Evolutionary conservation across 2,329 filamentous ascomycete genomes (phyloP).

Genomic region (Pseudogymnoascus sp.): DNA sequence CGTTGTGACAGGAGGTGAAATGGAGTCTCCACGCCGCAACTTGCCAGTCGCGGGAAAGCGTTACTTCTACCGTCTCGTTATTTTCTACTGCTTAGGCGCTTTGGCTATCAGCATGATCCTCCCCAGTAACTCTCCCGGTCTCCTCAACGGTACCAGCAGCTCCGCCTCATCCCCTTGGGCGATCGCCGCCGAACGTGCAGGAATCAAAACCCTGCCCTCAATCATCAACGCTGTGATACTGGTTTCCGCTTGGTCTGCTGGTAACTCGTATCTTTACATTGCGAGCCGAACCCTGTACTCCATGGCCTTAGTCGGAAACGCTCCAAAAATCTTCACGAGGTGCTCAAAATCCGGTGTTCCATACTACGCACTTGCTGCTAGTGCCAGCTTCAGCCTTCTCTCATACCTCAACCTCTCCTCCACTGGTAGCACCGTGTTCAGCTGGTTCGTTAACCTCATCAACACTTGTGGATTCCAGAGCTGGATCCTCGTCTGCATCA

Average conservation of each 20-base stretch:
- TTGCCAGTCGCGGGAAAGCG: slow-evolving; percentile 50
- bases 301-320: slow-evolving; percentile 43
- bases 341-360: slow-evolving; percentile 44
- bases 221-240: slow-evolving; percentile 49
- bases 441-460: slow-evolving; percentile 47
- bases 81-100: slow-evolving; percentile 51
- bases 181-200: slow-evolving; percentile 39
- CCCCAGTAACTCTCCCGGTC: slow-evolving; percentile 40
- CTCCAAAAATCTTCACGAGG: slow-evolving; percentile 40
- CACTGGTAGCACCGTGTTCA: slow-evolving; percentile 39
- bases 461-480: slow-evolving; percentile 45
- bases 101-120: slow-evolving; percentile 53
- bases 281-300: slow-evolving; percentile 44
- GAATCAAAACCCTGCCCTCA: slow-evolving; percentile 39
- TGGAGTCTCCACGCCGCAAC: slow-evolving; percentile 47
- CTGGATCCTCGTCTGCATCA: slow-evolving; percentile 45
- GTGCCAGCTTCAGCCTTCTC: slow-evolving; percentile 35
- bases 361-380: slow-evolving; percentile 36
- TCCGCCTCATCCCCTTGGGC: slow-evolving; percentile 44
- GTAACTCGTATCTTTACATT: slow-evolving; percentile 45
- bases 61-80: slow-evolving; percentile 52
- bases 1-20: slow-evolving; percentile 48
- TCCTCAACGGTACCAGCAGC: slow-evolving; percentile 45
- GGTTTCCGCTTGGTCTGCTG: slow-evolving; percentile 45
- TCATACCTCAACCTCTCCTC: slow-evolving; percentile 40